phyloP scores from a whole-genome alignment of 1,284 basidiomycete genomes.

The Thecaphora thlaspeos region DNA sequence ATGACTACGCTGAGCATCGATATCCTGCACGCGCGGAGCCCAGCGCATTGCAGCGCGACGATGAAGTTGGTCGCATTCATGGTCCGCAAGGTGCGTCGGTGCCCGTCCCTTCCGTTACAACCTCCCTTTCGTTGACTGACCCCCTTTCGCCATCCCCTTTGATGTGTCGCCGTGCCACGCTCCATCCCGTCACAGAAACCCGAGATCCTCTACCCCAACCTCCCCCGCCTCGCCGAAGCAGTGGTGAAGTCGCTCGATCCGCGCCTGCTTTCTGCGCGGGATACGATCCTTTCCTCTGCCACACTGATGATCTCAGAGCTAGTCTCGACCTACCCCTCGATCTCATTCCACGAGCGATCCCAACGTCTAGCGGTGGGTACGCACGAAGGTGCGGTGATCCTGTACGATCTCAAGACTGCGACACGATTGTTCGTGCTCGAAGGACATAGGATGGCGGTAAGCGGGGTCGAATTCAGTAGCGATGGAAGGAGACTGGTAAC shows the following conservation, averaged over 20 bases:
- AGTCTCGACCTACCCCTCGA: conserved; percentile 78
- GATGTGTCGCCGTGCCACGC: too few species aligned
- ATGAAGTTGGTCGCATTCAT: conserved; percentile 92
- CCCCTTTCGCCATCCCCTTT: too few species aligned
- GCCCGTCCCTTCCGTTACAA: too few species aligned
- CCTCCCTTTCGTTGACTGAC: too few species aligned
- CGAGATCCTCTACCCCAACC: conserved; percentile 76
- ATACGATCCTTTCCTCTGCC: conserved; percentile 82
- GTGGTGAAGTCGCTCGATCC: conserved; percentile 96
- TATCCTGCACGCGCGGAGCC: conserved; percentile 74
- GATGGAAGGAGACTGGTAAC: conserved; percentile 89
- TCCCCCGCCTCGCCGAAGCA: conserved; percentile 86
- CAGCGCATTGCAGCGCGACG: conserved; percentile 80
- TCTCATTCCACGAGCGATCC: conserved; percentile 81
- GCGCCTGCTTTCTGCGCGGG: conserved; percentile 75
- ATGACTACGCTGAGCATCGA: conserved; percentile 92
- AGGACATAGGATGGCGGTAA: conserved; percentile 64
- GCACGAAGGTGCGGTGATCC: conserved; percentile 75
- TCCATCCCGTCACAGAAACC: conserved; percentile 66
- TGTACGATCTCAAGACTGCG: conserved; percentile 95
- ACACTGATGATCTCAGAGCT: conserved; percentile 81
- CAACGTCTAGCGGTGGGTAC: conserved; percentile 93
- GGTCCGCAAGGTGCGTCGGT: conserved; percentile 69
- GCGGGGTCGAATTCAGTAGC: conserved; percentile 68
- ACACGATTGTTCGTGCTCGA: conserved; percentile 92